A percentile compares a stretch with the other conserved stretches of the same genome.
Evolutionary conservation across 2,329 filamentous ascomycete genomes (phyloP).

Genomic region (Parastagonospora avenae): DNA sequence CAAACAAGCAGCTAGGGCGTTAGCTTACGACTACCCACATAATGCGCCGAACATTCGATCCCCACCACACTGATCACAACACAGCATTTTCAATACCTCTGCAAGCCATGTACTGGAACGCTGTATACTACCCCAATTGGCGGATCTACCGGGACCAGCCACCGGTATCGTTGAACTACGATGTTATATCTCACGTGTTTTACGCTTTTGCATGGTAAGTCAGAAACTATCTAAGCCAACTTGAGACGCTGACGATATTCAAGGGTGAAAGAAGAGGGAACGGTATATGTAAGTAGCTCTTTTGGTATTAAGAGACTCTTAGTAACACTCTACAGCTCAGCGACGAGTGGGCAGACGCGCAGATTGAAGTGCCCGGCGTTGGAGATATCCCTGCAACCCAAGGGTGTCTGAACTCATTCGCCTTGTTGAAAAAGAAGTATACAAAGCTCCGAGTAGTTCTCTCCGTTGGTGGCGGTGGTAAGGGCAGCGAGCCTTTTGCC

Average conservation of each 20-base stretch:
- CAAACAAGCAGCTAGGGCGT: conserved; percentile 36
- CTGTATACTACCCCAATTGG: conserved; percentile 84
- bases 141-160: conserved; percentile 74
- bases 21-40: conserved; percentile 28
- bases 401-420: conserved; percentile 71
- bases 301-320: conserved; percentile 20
- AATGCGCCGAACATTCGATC: conserved; percentile 37
- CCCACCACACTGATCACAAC: conserved; percentile 26
- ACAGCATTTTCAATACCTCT: conserved; percentile 34
- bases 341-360: conserved; percentile 77
- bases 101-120: conserved; percentile 62
- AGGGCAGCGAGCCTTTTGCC: conserved; percentile 70
- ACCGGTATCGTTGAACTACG: conserved; percentile 74
- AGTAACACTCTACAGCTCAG: conserved; percentile 63
- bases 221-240: conserved; percentile 5
- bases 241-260: conserved; percentile 21
- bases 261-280: conserved; percentile 72
- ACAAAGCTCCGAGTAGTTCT: conserved; percentile 75
- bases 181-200: conserved; percentile 79
- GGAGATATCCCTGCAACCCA: conserved; percentile 40
- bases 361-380: conserved; percentile 72
- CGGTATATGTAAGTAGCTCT: conserved; percentile 69
- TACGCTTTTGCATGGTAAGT: conserved; percentile 75
- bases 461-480: conserved; percentile 75
- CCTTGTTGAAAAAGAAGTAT: conserved; percentile 72